A percentile compares a stretch with the other conserved stretches of the same genome.
Conservation (phyloP, 768 basidiomycete genomes). For the Rhizopogon vulgaris region DNA sequence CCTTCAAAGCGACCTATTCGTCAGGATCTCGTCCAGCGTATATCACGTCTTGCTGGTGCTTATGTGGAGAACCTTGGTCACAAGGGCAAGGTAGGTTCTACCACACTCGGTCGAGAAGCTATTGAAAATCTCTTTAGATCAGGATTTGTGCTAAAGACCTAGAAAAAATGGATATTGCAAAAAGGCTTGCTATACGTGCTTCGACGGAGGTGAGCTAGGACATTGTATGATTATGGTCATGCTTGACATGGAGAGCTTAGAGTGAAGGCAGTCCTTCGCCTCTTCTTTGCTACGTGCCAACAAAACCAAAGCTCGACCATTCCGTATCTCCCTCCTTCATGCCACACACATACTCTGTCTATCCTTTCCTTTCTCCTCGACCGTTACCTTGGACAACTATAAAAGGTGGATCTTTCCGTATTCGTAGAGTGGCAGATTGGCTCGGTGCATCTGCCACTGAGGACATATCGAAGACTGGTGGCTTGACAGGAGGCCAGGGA, state of each 20-base stretch:
- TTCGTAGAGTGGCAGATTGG: constrained; percentile 62
- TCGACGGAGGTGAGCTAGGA: constrained; percentile 41
- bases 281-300: constrained; percentile 27
- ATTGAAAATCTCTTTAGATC: constrained; percentile 32
- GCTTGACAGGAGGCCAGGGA: constrained; percentile 30
- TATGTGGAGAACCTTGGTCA: constrained; percentile 48
- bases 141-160: constrained; percentile 46
- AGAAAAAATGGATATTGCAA: constrained; percentile 36
- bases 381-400: constrained; percentile 43
- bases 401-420: constrained; percentile 43
- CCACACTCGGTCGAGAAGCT: neutral
- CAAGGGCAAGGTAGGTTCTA: constrained; percentile 37
- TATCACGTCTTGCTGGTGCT: constrained; percentile 66
- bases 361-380: constrained; percentile 54
- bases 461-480: constrained; percentile 30
- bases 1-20: constrained; percentile 40
- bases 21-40: constrained; percentile 45
- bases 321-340: constrained; percentile 23
- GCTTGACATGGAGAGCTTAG: neutral
- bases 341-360: constrained; percentile 50
- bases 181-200: constrained; percentile 47
- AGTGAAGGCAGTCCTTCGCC: neutral
- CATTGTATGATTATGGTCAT: neutral
- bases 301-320: constrained; percentile 16
- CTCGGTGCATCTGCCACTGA: constrained; percentile 32